Evolutionary conservation across 805 yeast species (phyloP).

Genomic region (Lachancea fermentati): DNA sequence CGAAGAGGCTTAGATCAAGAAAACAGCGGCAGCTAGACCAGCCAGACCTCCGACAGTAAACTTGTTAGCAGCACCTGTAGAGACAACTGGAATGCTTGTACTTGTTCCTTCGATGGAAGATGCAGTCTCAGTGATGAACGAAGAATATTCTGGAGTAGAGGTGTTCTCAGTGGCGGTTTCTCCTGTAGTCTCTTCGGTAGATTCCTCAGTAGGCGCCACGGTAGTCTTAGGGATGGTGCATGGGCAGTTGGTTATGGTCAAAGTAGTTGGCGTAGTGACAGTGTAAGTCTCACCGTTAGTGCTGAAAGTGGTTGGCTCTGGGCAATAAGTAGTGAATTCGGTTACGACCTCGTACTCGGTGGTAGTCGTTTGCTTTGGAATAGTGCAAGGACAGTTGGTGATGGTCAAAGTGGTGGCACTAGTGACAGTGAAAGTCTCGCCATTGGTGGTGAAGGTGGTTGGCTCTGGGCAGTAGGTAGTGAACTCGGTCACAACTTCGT

Average conservation of each 20-base stretch:
- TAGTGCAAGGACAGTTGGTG: slow-evolving; percentile 84
- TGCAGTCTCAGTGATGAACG: background rate
- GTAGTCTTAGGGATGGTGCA: slow-evolving; percentile 52
- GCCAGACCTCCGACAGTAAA: slow-evolving; percentile 6
- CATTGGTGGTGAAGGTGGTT: slow-evolving; percentile 60
- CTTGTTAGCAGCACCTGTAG: slow-evolving; percentile 40
- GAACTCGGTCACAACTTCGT: slow-evolving; percentile 56
- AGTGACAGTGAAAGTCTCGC: slow-evolving; percentile 67
- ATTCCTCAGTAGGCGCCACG: no score
- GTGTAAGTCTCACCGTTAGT: slow-evolving; percentile 66
- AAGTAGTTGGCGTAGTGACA: slow-evolving; percentile 72
- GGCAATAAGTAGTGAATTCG: slow-evolving; percentile 78
- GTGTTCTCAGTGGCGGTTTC: slow-evolving; percentile 6
- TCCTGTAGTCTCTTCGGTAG: slow-evolving; percentile 13
- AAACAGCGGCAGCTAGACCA: slow-evolving; percentile 48
- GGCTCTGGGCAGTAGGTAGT: slow-evolving; percentile 82
- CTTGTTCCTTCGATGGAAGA: background rate
- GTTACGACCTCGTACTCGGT: slow-evolving; percentile 46
- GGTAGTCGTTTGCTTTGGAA: slow-evolving; percentile 41
- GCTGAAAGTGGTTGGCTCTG: slow-evolving; percentile 59
- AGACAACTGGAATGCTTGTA: slow-evolving; percentile 3
- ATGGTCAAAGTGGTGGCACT: slow-evolving; percentile 76
- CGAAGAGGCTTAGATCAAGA: slow-evolving; percentile 36
- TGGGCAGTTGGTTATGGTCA: slow-evolving; percentile 83
- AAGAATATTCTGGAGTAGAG: background rate